A percentile compares a stretch with the other conserved stretches of the same genome.
Evolutionary conservation across 2,329 filamentous ascomycete species (phyloP).

Genomic region (Pseudogymnoascus verrucosus): DNA sequence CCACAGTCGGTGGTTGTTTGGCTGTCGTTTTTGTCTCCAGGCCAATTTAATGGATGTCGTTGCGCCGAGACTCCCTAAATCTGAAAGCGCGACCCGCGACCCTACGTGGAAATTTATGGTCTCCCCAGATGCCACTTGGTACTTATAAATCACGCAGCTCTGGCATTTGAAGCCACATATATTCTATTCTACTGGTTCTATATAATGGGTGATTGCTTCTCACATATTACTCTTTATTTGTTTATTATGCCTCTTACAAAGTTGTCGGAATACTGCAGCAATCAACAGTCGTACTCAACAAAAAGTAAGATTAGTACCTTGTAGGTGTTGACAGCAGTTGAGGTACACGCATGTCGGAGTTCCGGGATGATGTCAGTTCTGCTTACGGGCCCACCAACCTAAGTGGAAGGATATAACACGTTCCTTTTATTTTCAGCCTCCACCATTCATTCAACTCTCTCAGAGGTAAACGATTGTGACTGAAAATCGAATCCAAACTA

Average conservation of each 20-base stretch:
- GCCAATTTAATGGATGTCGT: not conserved
- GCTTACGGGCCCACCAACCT: not conserved
- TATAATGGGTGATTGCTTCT: not conserved
- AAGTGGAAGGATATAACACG: not conserved
- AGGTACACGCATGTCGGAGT: not conserved
- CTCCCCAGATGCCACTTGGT: not conserved
- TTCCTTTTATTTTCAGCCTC: not conserved
- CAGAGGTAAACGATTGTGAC: not conserved
- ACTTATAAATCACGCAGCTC: not conserved
- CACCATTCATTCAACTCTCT: not conserved
- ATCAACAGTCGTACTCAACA: not conserved
- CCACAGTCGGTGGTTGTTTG: slow-evolving; percentile 1
- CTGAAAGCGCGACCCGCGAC: slow-evolving; percentile 1
- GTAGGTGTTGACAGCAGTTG: not conserved
- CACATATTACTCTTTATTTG: not conserved
- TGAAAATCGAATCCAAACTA: too few relatives aligned
- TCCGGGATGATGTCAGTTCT: slow-evolving; percentile 4
- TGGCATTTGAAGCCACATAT: not conserved
- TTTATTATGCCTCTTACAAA: not conserved
- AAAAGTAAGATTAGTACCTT: not conserved
- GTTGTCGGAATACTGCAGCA: not conserved
- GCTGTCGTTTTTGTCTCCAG: not conserved
- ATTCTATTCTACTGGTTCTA: not conserved
- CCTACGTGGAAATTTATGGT: not conserved
- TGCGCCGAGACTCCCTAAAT: slow-evolving; percentile 3